Evolutionary conservation across 192 early-diverging fungal genomes (phyloP).

Genomic region (Coemansia sp.): DNA sequence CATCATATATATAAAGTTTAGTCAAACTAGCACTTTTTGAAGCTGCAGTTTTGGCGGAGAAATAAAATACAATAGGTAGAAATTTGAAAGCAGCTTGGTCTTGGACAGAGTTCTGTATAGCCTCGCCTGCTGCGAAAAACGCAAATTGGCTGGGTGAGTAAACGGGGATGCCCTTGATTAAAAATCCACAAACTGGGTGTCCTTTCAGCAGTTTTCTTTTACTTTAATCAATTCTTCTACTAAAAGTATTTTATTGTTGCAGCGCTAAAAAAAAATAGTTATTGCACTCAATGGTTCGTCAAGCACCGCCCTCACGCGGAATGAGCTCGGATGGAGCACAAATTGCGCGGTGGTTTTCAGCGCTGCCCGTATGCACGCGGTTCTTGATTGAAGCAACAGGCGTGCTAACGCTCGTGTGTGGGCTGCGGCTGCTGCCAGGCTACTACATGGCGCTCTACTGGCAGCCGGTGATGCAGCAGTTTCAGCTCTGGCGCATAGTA

Average conservation of each 20-base stretch:
- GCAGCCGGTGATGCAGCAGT: slow-evolving; percentile 53
- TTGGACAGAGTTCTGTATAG: no score
- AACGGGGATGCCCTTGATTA: no score
- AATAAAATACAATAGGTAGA: no score
- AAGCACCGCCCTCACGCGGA: slow-evolving; percentile 11
- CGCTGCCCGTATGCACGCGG: slow-evolving; percentile 24
- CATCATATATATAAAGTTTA: neutral
- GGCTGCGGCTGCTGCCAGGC: slow-evolving; percentile 11
- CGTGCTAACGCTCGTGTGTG: slow-evolving; percentile 14
- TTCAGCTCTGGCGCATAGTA: slow-evolving; percentile 77
- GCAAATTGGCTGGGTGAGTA: no score
- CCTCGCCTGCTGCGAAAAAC: no score
- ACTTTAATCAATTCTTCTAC: slow-evolving; percentile 3
- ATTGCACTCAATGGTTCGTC: slow-evolving; percentile 5
- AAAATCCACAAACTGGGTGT: no score
- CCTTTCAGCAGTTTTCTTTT: neutral
- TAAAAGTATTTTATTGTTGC: neutral
- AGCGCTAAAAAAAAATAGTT: neutral
- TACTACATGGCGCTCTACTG: slow-evolving; percentile 58
- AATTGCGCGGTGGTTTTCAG: slow-evolving; percentile 23
- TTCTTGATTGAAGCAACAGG: slow-evolving; percentile 14
- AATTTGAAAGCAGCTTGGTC: no score
- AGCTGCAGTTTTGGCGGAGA: no score
- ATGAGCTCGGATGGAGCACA: slow-evolving; percentile 29
- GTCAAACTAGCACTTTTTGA: no score